Conservation (phyloP, 164 flowering plant genomes). For the Paratinospora sagittata region DNA sequence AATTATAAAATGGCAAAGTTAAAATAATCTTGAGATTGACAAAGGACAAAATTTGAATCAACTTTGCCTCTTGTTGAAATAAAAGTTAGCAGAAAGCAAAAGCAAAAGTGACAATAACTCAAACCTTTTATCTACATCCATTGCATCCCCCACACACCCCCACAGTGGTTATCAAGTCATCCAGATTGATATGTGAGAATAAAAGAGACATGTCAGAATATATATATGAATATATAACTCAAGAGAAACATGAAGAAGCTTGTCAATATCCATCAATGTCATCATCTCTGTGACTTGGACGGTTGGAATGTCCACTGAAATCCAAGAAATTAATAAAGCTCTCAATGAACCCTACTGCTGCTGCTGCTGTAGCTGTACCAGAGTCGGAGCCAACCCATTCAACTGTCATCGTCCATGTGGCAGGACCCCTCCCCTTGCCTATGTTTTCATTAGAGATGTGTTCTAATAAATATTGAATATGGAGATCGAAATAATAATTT, state of each 20-base stretch:
- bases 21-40: not conserved
- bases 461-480: slow-evolving; percentile 2
- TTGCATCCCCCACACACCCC: not conserved
- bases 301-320: slow-evolving; percentile 12
- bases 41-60: slow-evolving; percentile 3
- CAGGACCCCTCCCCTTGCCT: slow-evolving; percentile 1
- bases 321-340: slow-evolving; percentile 3
- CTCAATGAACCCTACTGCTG: not conserved
- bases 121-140: not conserved
- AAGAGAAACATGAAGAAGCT: not conserved
- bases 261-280: slow-evolving; percentile 1
- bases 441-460: slow-evolving; percentile 7
- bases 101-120: not conserved
- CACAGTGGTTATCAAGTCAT: not conserved
- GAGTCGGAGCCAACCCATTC: slow-evolving; percentile 9
- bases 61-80: not conserved
- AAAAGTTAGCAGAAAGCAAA: not conserved
- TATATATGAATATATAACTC: not conserved
- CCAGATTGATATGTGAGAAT: not conserved
- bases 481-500: too few relatives aligned
- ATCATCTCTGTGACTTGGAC: slow-evolving; percentile 14
- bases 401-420: slow-evolving; percentile 17
- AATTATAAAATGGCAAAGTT: not conserved
- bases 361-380: not conserved
- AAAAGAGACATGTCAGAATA: slow-evolving; percentile 7